Evolutionary conservation across 768 basidiomycete genomes (phyloP), one percentile per base, ranked within the genome.

Genomic region (Mycena galopus): DNA sequence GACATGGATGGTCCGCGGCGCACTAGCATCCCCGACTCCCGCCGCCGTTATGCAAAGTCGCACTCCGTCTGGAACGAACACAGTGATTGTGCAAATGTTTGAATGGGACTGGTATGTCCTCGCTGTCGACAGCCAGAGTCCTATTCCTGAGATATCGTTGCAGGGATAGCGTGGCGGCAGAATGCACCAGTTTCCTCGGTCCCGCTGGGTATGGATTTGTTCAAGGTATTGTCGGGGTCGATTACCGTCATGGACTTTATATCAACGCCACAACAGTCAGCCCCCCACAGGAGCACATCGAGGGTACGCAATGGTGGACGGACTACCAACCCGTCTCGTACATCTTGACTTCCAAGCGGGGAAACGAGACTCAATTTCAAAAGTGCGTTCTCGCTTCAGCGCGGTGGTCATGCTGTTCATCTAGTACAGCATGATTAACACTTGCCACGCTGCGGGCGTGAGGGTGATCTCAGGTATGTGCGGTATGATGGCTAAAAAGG

Each of bases 291-390:
- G 91, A 92, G 73, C 91, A 92, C 74, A 80, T 92, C 51, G 80
- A 17, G 92, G 91, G 5, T 14, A n/a, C 81, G 3, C 86, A 92
- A 75, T 93, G 92, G 92, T 93, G 92, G 92, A 93, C 92, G 0
- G 92, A 92, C 77, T 93, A 93, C 75, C 92, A 87, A 81, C 88
- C 89, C 4, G 91, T 92, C 0, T 92, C 91, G 1, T 92, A 93
- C 77, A 91, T 65, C 12, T 77, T 93, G 58, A 90, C 86, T 1
- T 92, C 91, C 0, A 93, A 93, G 78, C 89, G 90, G 0, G 92
- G 92, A 6, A 84, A 88, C 73, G 85, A 90, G 17, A 69, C 78
- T 4, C 89, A 92, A 70, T 92, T 84, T 77, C 78, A 82, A 68
- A 82, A 72, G 83, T 84, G 55, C 35, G 74, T 39, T n/a, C 17